Evolutionary conservation across 352 stramenopile genomes (phyloP), one percentile per base, ranked within the genome.

Genomic region (Plasmopara halstedii): DNA sequence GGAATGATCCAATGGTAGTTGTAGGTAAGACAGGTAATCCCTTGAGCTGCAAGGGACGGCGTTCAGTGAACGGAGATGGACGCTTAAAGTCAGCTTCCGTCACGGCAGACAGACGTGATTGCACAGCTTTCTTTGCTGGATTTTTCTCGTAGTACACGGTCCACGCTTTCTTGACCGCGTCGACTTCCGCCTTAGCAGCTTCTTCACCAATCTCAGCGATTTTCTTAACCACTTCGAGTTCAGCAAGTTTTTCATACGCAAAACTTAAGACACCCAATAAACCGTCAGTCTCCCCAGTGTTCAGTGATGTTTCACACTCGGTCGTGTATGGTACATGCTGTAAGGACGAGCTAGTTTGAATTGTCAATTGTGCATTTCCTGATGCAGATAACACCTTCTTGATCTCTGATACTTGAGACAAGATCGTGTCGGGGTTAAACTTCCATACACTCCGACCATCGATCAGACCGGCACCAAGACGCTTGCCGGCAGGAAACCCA

Each of bases 1-100:
- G 89, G 63, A 97, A 97, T 44, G 85, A 96, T 15, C 89, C 89
- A 51, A 97, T 97, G 7, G 83, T 95, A n/a, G 89, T 97, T 9
- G 89, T 97, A 9, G 89, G 88, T 23, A 97, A 61, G 39, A 94
- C 49, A 7, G 86, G 85, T 26, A 85, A 53, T 4, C 60, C 65
- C 50, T 86, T 65, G 6, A 81, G 61, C 65, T 95, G 85, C 38
- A 55, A 59, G 11, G 67, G 72, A 23, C 83, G 74, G 39, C 89
- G 84, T 51, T 83, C 68, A 3, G 68, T 63, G 56, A 95, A 97
- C 22, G 70, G 60, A 40, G 84, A 85, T 29, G 68, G 60, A n/a
- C 89, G 85, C 53, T 73, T 61, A 54, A 96, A 90, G 50, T 95
- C 85, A 1, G 58, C 58, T 25, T 82, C 63, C 15, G 70, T 82